Conservation (phyloP, 2,329 filamentous ascomycete genomes). For the Cadophora gregata region DNA sequence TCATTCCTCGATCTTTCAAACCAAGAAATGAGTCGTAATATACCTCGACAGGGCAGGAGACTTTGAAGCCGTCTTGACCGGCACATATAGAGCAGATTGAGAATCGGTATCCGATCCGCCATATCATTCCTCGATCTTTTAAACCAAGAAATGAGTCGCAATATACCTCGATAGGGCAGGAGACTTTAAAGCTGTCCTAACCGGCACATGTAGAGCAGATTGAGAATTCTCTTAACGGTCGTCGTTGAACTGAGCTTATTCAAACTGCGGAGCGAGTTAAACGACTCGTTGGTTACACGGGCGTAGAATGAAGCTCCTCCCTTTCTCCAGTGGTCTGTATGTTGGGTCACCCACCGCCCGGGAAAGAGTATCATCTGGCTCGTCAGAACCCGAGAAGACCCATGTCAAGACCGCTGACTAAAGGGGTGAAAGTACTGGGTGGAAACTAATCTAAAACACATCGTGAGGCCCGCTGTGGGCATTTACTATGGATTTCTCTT, state of each 20-base stretch:
- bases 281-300: background rate
- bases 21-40: background rate
- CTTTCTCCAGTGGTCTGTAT: too few species aligned
- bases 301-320: too few species aligned
- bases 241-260: background rate
- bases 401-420: too few species aligned
- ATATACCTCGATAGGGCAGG: background rate
- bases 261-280: background rate
- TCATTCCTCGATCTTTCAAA: too few species aligned
- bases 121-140: too few species aligned
- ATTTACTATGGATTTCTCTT: background rate
- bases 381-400: too few species aligned
- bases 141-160: background rate
- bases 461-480: background rate
- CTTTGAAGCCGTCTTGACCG: background rate
- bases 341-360: too few species aligned
- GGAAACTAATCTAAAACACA: background rate
- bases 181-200: background rate
- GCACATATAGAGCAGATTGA: too few species aligned
- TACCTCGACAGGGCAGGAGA: background rate
- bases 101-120: background rate
- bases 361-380: too few species aligned
- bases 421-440: too few species aligned
- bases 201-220: background rate
- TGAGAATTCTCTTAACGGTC: background rate